Evolutionary conservation across 371 early-diverging fungal genomes (phyloP).

Genomic region (Mucor plumbeus): DNA sequence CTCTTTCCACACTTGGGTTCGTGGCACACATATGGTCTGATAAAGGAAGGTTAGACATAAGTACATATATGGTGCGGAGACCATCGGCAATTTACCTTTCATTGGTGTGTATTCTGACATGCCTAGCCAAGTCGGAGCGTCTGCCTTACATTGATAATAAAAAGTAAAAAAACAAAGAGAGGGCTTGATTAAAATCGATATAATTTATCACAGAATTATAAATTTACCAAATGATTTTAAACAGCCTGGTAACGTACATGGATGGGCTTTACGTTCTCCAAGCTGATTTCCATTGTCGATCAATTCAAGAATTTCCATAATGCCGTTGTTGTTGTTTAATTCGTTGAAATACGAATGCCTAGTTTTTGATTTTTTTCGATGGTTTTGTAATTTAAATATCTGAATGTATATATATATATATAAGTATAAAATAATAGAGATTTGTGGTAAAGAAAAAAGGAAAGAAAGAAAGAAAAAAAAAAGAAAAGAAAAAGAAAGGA

Average conservation of each 20-base stretch:
- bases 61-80: conserved; percentile 11
- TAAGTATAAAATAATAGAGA: neutral
- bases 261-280: conserved; percentile 34
- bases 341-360: neutral
- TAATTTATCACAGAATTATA: neutral
- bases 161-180: neutral
- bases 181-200: conserved; percentile 7
- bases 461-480: neutral
- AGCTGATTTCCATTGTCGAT: conserved; percentile 55
- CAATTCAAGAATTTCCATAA: conserved; percentile 69
- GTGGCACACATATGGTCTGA: conserved; percentile 68
- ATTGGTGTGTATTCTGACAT: conserved; percentile 80
- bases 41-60: conserved; percentile 32
- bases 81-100: conserved; percentile 50
- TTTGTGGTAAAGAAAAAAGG: neutral
- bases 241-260: conserved; percentile 38
- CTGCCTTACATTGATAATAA: conserved; percentile 40
- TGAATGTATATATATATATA: neutral
- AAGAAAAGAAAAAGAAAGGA: conserved; percentile 3
- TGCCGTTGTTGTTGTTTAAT: neutral
- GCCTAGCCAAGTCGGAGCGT: conserved; percentile 78
- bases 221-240: conserved; percentile 40
- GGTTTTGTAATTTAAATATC: neutral
- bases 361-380: conserved; percentile 1
- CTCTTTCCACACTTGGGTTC: conserved; percentile 72